phyloP scores from a whole-genome alignment of 495 filamentous ascomycete species.

The Aspergillus egyptiacus region DNA sequence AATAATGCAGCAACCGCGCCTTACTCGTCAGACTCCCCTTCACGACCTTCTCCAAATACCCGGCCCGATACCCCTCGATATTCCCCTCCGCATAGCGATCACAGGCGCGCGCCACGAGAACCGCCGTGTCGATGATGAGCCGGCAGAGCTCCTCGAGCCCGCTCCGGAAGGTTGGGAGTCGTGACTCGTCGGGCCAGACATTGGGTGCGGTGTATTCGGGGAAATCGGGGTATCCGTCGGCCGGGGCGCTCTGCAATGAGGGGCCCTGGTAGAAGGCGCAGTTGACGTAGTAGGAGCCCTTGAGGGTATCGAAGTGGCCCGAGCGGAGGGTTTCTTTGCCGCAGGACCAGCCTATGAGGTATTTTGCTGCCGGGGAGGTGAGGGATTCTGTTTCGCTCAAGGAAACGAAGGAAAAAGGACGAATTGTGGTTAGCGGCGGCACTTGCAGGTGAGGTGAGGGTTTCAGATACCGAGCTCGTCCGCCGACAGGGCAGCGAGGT shows the following conservation, averaged over 20 bases:
- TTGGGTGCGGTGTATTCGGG: conserved; percentile 67
- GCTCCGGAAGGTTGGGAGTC: conserved; percentile 65
- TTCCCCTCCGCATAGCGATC: conserved; percentile 77
- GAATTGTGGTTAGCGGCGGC: neutral
- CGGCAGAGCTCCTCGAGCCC: conserved; percentile 71
- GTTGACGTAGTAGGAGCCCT: conserved; percentile 96
- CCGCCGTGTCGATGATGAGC: conserved; percentile 82
- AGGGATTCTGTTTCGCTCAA: conserved; percentile 44
- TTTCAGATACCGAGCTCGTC: conserved; percentile 60
- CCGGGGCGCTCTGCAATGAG: conserved; percentile 52
- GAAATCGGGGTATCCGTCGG: conserved; percentile 52
- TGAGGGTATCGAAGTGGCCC: conserved; percentile 83
- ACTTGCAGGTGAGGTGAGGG: neutral
- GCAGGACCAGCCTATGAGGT: conserved; percentile 66
- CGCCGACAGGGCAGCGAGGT: conserved; percentile 74
- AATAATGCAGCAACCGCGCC: conserved; percentile 90
- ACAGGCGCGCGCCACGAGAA: conserved; percentile 79
- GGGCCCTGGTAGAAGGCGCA: conserved; percentile 84
- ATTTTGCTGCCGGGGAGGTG: conserved; percentile 45
- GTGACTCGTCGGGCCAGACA: conserved; percentile 68
- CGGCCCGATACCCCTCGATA: conserved; percentile 64
- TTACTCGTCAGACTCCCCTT: conserved; percentile 82
- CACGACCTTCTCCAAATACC: conserved; percentile 84
- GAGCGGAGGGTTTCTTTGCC: conserved; percentile 92
- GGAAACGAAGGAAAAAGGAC: neutral